phyloP scores from a whole-genome alignment of 345 rosid genomes.

The Schrenkiella parvula region DNA sequence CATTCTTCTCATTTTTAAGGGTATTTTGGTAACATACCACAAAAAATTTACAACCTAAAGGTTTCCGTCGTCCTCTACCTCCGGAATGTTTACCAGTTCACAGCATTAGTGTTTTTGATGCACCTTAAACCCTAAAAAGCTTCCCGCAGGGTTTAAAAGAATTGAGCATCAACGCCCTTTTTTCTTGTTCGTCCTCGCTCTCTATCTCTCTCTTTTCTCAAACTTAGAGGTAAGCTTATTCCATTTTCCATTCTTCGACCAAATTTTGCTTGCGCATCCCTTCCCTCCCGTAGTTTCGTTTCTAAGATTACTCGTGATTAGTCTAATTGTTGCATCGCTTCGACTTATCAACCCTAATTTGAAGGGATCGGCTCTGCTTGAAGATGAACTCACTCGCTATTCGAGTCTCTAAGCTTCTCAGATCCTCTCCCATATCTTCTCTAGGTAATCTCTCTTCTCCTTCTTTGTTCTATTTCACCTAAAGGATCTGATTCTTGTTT shows the following conservation, averaged over 20 bases:
- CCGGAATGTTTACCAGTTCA: background rate
- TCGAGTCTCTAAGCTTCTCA: constrained; percentile 24
- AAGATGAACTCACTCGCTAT: constrained; percentile 27
- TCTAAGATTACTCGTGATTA: background rate
- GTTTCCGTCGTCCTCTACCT: constrained; percentile 11
- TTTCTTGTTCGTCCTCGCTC: background rate
- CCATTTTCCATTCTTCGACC: background rate
- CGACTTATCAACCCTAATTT: background rate
- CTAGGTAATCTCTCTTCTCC: constrained; percentile 2
- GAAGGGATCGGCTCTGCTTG: background rate
- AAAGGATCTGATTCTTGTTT: background rate
- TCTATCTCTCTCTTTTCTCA: background rate
- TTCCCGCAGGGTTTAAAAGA: background rate
- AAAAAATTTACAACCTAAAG: background rate
- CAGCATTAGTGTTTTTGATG: background rate
- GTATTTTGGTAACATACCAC: background rate
- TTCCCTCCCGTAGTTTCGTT: background rate
- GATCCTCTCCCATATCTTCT: constrained; percentile 13
- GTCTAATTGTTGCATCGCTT: background rate
- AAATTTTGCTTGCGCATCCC: background rate
- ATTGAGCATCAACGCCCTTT: background rate
- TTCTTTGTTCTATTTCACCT: background rate
- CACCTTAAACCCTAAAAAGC: background rate
- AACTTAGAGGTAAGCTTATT: background rate
- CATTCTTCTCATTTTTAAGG: background rate